Percentiles rank a stretch among this genome's conserved stretches.
Evolutionary conservation across 2,329 filamentous ascomycete genomes (phyloP).

Genomic region (Ophiosphaerella korrae): DNA sequence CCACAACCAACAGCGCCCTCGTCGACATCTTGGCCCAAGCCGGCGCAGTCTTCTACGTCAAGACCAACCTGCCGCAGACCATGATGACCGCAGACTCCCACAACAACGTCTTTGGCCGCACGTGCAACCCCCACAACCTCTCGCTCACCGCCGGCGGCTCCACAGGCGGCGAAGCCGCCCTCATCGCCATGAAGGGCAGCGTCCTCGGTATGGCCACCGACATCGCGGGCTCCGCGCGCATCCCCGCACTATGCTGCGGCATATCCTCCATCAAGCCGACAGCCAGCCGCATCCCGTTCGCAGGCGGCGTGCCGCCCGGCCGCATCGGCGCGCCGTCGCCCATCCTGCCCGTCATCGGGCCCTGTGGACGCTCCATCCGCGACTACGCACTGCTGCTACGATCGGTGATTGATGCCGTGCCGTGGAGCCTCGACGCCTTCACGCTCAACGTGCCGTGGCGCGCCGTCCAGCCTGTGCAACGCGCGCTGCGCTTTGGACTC

Average conservation of each 20-base stretch:
- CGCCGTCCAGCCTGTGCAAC: slow-evolving; percentile 17
- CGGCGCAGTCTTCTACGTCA: slow-evolving; percentile 59
- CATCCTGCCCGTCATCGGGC: slow-evolving; percentile 51
- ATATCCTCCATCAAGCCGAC: slow-evolving; percentile 59
- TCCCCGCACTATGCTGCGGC: slow-evolving; percentile 78
- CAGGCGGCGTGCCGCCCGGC: slow-evolving; percentile 33
- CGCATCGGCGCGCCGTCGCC: slow-evolving; percentile 34
- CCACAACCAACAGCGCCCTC: slow-evolving; percentile 41
- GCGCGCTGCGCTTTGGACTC: slow-evolving; percentile 55
- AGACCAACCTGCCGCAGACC: slow-evolving; percentile 60
- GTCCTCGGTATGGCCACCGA: slow-evolving; percentile 68
- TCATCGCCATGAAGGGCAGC: slow-evolving; percentile 63
- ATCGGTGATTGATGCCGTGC: slow-evolving; percentile 46
- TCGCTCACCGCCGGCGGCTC: slow-evolving; percentile 67
- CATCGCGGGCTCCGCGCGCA: slow-evolving; percentile 68
- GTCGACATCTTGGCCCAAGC: slow-evolving; percentile 44
- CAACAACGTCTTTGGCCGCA: slow-evolving; percentile 67
- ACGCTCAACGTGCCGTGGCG: slow-evolving; percentile 56
- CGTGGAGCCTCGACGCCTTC: slow-evolving; percentile 54
- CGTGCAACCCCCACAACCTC: slow-evolving; percentile 67
- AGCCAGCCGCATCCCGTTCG: slow-evolving; percentile 56
- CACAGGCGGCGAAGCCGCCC: slow-evolving; percentile 67
- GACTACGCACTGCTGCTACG: slow-evolving; percentile 52
- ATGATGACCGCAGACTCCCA: slow-evolving; percentile 59
- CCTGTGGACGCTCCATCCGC: slow-evolving; percentile 49